Conservation (phyloP, 305 asterid species). For the Solanum aculeatissimum region DNA sequence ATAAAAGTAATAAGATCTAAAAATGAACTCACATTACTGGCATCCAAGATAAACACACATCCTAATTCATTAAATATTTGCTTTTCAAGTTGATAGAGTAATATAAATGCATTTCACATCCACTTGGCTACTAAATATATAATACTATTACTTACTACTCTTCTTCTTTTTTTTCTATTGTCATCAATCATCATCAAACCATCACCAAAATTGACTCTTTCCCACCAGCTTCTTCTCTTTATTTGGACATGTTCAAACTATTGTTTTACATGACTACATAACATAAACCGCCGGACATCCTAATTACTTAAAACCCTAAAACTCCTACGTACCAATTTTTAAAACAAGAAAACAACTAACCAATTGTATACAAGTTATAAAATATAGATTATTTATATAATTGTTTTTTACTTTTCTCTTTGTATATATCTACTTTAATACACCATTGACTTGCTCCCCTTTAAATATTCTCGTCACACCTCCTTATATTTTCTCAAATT, state of each 20-base stretch:
- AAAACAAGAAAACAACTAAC: neutral
- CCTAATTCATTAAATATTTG: neutral
- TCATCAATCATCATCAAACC: neutral
- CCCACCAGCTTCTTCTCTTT: conserved; percentile 13
- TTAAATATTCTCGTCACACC: neutral
- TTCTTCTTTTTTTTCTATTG: neutral
- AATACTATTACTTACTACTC: neutral
- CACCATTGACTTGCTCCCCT: conserved; percentile 26
- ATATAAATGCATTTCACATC: neutral
- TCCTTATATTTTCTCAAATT: neutral
- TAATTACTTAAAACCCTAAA: neutral
- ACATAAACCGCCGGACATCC: conserved; percentile 15
- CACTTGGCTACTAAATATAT: neutral
- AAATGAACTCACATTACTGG: neutral
- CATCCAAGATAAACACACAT: neutral
- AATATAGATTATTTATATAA: neutral
- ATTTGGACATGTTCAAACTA: conserved; percentile 29
- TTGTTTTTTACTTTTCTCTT: neutral
- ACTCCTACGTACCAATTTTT: neutral
- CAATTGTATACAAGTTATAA: neutral
- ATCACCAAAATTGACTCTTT: neutral
- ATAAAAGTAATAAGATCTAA: neutral
- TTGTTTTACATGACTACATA: conserved; percentile 15
- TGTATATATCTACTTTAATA: neutral
- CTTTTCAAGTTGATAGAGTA: neutral